phyloP scores from a whole-genome alignment of 768 basidiomycete species.

The Strobilomyces confusus region DNA sequence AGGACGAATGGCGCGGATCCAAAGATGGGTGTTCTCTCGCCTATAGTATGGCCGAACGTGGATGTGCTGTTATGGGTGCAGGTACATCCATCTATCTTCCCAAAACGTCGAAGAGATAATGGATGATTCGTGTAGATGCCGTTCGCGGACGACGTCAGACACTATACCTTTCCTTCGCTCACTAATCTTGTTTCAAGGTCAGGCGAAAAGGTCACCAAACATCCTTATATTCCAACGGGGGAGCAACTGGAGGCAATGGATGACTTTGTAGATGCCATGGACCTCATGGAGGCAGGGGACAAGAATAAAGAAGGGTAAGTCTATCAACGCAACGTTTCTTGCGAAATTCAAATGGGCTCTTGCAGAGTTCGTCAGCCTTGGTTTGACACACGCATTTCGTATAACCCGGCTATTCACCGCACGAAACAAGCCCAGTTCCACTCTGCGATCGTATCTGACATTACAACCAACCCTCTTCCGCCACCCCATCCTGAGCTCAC shows the following conservation, averaged over 20 bases:
- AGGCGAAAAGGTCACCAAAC: constrained; percentile 67
- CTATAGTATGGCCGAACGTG: constrained; percentile 57
- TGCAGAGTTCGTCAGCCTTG: no score
- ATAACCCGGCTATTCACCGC: constrained; percentile 87
- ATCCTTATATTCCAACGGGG: constrained; percentile 79
- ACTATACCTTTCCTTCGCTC: constrained; percentile 82
- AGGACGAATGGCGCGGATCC: constrained; percentile 68
- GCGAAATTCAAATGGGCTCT: neutral
- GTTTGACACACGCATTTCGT: constrained; percentile 40
- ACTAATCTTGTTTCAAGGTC: constrained; percentile 68
- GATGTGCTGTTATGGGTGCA: constrained; percentile 85
- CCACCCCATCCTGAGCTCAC: constrained; percentile 82
- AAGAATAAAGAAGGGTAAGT: constrained; percentile 72
- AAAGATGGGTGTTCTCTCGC: constrained; percentile 78
- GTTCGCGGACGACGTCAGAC: constrained; percentile 91
- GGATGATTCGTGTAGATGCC: constrained; percentile 61
- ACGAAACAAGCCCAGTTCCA: constrained; percentile 25
- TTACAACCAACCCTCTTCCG: constrained; percentile 70
- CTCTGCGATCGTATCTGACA: constrained; percentile 35
- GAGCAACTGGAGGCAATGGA: constrained; percentile 82
- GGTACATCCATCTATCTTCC: constrained; percentile 38
- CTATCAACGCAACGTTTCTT: neutral
- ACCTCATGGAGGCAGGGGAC: constrained; percentile 73
- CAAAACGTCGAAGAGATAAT: neutral
- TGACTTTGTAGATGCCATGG: constrained; percentile 83